These are phyloP conservation scores for Bolboschoenoplectus hybrid DNA, from an alignment of 202 grass and related monocot species.

Conservation along the genomic window DNA sequence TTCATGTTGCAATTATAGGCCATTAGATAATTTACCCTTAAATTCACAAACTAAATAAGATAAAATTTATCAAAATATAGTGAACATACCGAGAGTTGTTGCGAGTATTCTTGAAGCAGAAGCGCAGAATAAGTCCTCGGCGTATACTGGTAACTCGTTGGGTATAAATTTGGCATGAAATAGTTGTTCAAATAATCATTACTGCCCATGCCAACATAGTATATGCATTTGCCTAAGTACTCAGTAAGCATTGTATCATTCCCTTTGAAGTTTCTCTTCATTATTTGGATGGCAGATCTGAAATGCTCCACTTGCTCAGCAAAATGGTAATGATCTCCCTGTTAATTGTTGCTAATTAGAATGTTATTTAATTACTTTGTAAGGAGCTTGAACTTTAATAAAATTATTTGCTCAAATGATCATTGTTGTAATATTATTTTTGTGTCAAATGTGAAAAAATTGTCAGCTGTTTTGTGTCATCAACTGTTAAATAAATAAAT, in stretches of 20 bases:
- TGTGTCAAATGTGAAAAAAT: neutral
- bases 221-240: slow-evolving; percentile 72
- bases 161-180: slow-evolving; percentile 66
- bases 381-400: neutral
- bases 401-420: neutral
- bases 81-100: slow-evolving; percentile 46
- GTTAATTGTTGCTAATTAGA: slow-evolving; percentile 6
- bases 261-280: slow-evolving; percentile 44
- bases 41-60: slow-evolving; percentile 3
- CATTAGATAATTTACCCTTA: neutral
- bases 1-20: neutral
- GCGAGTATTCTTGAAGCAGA: slow-evolving; percentile 70
- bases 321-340: slow-evolving; percentile 76
- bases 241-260: slow-evolving; percentile 31
- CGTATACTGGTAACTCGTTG: slow-evolving; percentile 51
- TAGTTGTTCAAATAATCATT: slow-evolving; percentile 69
- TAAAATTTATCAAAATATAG: neutral
- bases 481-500: neutral
- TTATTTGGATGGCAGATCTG: slow-evolving; percentile 44
- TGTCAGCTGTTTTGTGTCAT: neutral
- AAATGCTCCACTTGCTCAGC: slow-evolving; percentile 75
- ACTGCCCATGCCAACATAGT: slow-evolving; percentile 55
- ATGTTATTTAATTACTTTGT: neutral
- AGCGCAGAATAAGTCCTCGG: slow-evolving; percentile 48
- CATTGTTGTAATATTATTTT: neutral